phyloP scores from a whole-genome alignment of 768 basidiomycete species.

The Sarcodon sp. region DNA sequence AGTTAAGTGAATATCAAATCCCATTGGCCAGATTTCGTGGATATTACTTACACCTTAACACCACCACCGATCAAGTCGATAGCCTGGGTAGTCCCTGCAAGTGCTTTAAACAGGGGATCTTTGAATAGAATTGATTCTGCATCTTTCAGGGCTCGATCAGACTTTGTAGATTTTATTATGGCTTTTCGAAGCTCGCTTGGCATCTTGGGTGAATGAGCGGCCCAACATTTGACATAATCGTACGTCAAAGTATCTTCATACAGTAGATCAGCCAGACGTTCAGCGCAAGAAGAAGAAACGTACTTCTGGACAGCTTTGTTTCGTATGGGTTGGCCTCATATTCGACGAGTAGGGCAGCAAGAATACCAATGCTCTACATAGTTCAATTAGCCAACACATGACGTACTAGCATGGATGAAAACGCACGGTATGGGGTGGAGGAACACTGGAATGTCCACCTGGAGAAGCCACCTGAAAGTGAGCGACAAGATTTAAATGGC shows the following conservation, averaged over 20 bases:
- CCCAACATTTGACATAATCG: conserved; percentile 50
- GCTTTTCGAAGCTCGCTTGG: conserved; percentile 30
- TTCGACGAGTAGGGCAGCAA: conserved; percentile 54
- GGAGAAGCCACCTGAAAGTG: conserved; percentile 35
- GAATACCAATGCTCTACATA: conserved; percentile 54
- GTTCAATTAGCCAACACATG: background rate
- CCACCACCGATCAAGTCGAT: conserved; percentile 41
- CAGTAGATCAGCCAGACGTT: background rate
- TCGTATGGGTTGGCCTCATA: conserved; percentile 55
- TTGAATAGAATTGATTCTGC: conserved; percentile 32
- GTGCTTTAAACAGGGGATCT: conserved; percentile 24
- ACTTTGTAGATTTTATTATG: conserved; percentile 33
- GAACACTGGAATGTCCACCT: conserved; percentile 82
- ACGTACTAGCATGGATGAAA: conserved; percentile 3
- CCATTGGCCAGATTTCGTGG: conserved; percentile 13
- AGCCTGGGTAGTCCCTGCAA: conserved; percentile 66
- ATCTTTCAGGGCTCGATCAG: conserved; percentile 34
- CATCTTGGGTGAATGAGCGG: conserved; percentile 44
- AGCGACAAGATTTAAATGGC: too few species aligned
- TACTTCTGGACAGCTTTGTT: conserved; percentile 29
- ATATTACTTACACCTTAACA: conserved; percentile 10
- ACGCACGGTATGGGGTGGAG: conserved; percentile 65
- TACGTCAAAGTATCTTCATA: conserved; percentile 37
- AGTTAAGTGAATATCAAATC: conserved; percentile 49
- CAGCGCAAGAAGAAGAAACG: background rate